Percentiles rank a stretch among this genome's conserved stretches.
phyloP scores from a whole-genome alignment of 345 rosid genomes.

The Psidium friedrichsthalianum region DNA sequence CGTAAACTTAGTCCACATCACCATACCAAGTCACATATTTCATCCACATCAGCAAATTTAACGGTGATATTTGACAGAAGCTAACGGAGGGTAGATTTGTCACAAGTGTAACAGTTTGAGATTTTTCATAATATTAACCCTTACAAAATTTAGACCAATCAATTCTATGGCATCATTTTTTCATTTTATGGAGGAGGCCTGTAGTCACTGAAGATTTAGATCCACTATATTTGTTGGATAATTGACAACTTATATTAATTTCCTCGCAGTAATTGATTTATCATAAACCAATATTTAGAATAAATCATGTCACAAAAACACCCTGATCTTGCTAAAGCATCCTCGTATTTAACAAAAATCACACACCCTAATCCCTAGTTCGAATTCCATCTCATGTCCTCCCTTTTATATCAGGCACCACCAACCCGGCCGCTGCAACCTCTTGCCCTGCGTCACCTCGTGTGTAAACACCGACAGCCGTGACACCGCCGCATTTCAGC shows the following conservation, averaged over 20 bases:
- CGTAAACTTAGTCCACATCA: too few species aligned
- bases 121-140: too few species aligned
- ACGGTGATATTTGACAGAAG: too few species aligned
- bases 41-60: too few species aligned
- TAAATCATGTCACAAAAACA: not conserved
- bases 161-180: not conserved
- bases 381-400: not conserved
- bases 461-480: not conserved
- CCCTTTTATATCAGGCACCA: not conserved
- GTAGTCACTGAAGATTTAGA: not conserved
- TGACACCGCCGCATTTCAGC: not conserved
- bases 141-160: not conserved
- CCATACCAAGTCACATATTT: too few species aligned
- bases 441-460: not conserved
- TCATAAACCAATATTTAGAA: not conserved
- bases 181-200: not conserved
- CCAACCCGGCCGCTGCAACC: not conserved
- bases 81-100: too few species aligned
- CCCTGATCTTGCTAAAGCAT: not conserved
- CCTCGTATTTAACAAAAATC: not conserved
- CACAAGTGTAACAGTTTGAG: fast-evolving
- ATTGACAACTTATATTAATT: not conserved
- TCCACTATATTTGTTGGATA: not conserved
- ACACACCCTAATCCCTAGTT: not conserved
- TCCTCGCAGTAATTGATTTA: not conserved